A percentile compares a stretch with the other conserved stretches of the same genome.
Evolutionary conservation across 1,139 yeast species (phyloP).

Genomic region (Nakaseomyces uthaithaninus): DNA sequence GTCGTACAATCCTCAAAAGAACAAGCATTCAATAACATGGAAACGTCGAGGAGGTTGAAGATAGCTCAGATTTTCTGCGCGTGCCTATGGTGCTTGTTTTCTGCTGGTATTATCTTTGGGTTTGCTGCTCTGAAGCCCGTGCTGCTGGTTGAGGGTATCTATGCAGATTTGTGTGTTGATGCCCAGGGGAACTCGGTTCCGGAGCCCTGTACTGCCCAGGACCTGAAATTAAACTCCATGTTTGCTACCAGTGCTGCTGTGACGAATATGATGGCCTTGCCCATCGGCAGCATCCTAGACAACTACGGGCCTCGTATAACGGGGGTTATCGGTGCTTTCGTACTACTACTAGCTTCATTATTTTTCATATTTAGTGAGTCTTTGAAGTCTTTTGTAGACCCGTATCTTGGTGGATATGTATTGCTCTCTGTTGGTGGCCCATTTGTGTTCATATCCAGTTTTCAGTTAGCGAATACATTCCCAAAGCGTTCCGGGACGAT

Average conservation of each 20-base stretch:
- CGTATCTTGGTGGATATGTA: constrained; percentile 56
- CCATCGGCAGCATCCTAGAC: constrained; percentile 75
- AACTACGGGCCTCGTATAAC: constrained; percentile 70
- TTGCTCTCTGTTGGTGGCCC: constrained; percentile 77
- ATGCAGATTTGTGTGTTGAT: constrained; percentile 46
- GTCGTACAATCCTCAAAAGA: too few relatives aligned
- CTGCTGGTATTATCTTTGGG: constrained; percentile 92
- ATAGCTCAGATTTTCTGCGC: constrained; percentile 54
- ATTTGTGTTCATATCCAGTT: constrained; percentile 69
- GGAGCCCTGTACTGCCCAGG: constrained; percentile 59
- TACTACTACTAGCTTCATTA: constrained; percentile 48
- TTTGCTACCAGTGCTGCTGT: constrained; percentile 82
- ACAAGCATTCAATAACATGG: constrained; percentile 1
- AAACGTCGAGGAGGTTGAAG: not conserved
- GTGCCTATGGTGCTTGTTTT: constrained; percentile 74
- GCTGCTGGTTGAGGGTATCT: constrained; percentile 68
- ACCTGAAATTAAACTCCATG: constrained; percentile 68
- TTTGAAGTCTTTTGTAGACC: constrained; percentile 37
- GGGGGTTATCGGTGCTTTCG: constrained; percentile 62
- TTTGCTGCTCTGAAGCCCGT: constrained; percentile 90
- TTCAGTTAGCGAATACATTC: constrained; percentile 67
- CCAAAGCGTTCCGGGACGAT: constrained; percentile 65
- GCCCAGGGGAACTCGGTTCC: constrained; percentile 20
- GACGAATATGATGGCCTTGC: constrained; percentile 75
- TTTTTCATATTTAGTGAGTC: constrained; percentile 32